Evolutionary conservation across 495 filamentous ascomycete genomes (phyloP).

Genomic region (Neurospora pannonica): DNA sequence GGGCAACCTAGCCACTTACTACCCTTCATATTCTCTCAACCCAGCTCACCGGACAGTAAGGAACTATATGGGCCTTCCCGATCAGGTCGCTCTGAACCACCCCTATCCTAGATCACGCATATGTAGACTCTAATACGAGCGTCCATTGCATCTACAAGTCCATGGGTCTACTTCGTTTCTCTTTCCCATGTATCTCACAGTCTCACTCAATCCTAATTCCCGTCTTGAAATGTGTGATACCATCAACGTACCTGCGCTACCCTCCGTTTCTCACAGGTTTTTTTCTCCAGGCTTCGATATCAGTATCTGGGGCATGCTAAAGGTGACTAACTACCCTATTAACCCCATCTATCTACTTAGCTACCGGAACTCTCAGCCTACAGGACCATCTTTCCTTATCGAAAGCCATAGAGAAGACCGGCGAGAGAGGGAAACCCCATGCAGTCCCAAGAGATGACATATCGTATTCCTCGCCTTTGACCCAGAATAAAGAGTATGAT

Average conservation of each 20-base stretch:
- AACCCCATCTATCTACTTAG: not conserved
- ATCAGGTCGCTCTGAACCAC: not conserved
- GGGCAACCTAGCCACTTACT: not conserved
- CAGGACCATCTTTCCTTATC: not conserved
- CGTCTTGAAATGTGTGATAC: not conserved
- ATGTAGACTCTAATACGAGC: too few relatives aligned
- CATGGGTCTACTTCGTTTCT: not conserved
- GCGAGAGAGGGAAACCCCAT: not conserved
- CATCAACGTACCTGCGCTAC: not conserved
- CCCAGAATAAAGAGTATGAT: not conserved
- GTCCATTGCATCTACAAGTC: not conserved
- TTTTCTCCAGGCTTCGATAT: not conserved
- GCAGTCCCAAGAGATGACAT: not conserved
- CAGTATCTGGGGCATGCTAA: not conserved
- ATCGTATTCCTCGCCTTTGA: not conserved
- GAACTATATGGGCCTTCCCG: not conserved
- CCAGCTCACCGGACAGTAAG: not conserved
- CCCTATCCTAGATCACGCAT: not conserved
- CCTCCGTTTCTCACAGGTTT: not conserved
- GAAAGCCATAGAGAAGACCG: not conserved
- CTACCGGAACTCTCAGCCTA: not conserved
- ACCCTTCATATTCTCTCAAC: not conserved
- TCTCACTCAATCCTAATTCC: not conserved
- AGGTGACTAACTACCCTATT: not conserved
- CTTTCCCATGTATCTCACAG: not conserved